Evolutionary conservation across 129 eudicot genomes (phyloP).

Genomic region (Tanacetum coccineum): DNA sequence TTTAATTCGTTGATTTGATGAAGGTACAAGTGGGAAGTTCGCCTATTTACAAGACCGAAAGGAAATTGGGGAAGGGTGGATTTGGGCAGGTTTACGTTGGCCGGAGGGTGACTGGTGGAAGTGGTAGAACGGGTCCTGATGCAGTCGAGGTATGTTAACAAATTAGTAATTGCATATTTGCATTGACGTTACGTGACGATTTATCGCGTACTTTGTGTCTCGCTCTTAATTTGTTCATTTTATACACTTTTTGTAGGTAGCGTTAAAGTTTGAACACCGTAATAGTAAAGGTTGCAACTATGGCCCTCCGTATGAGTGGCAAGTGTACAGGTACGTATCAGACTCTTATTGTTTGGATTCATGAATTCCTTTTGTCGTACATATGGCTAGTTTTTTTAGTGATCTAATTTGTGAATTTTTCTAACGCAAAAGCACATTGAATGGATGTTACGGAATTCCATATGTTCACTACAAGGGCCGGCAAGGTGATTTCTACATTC

Average conservation of each 20-base stretch:
- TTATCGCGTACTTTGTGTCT: not conserved
- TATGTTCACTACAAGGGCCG: conserved; percentile 95
- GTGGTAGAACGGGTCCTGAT: conserved; percentile 86
- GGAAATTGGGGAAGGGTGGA: conserved; percentile 99
- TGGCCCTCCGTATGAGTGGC: conserved; percentile 99
- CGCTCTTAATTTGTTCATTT: not conserved
- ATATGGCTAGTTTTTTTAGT: not conserved
- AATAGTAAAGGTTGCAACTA: conserved; percentile 97
- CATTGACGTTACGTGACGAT: conserved; percentile 6
- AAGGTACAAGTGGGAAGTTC: conserved; percentile 97
- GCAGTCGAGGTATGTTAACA: conserved; percentile 72
- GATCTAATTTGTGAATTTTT: conserved; percentile 13
- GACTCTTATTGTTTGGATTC: conserved; percentile 9
- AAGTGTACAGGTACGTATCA: conserved; percentile 80
- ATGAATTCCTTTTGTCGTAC: not conserved
- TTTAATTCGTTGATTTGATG: conserved; percentile 20
- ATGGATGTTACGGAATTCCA: conserved; percentile 97
- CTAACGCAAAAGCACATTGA: conserved; percentile 48
- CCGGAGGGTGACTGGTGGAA: conserved; percentile 76
- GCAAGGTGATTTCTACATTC: conserved; percentile 91
- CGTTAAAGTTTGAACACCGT: conserved; percentile 98
- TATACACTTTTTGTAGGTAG: conserved; percentile 47
- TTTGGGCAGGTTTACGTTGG: conserved; percentile 99
- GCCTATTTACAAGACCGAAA: conserved; percentile 79
- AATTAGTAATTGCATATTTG: not conserved